These are phyloP conservation scores for Colletotrichum phormii DNA, from an alignment of 2,329 filamentous ascomycete genomes.

Conservation along the genomic window DNA sequence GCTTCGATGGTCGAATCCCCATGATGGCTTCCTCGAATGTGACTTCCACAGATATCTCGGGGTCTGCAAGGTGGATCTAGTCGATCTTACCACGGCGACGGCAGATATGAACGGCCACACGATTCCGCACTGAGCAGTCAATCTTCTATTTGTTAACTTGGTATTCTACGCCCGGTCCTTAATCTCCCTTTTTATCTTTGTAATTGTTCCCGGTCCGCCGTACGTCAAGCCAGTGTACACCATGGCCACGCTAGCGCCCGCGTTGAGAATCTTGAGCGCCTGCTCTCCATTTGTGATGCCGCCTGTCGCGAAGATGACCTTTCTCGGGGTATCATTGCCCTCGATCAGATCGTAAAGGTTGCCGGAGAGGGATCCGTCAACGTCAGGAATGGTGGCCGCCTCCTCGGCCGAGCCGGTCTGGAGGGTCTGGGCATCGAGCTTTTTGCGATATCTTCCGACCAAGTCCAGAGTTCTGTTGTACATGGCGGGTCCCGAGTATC, in stretches of 20 bases:
- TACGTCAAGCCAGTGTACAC: slow-evolving; percentile 84
- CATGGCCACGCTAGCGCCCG: slow-evolving; percentile 91
- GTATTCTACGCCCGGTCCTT: slow-evolving; percentile 51
- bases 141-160: slow-evolving; percentile 19
- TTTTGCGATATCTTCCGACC: slow-evolving; percentile 81
- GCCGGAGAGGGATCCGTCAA: slow-evolving; percentile 47
- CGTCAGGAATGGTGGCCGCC: slow-evolving; percentile 43
- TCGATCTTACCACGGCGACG: background rate
- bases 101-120: background rate
- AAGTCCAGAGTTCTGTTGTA: slow-evolving; percentile 83
- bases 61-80: background rate
- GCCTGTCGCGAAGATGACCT: slow-evolving; percentile 93
- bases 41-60: background rate
- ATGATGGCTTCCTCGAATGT: background rate
- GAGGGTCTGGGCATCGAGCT: slow-evolving; percentile 67
- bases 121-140: background rate
- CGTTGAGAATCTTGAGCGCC: slow-evolving; percentile 83
- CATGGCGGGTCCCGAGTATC: slow-evolving; percentile 91
- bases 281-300: slow-evolving; percentile 91
- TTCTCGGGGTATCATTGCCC: slow-evolving; percentile 56
- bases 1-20: background rate
- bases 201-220: slow-evolving; percentile 72
- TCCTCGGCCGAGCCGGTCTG: slow-evolving; percentile 47
- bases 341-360: slow-evolving; percentile 37
- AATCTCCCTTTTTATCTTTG: slow-evolving; percentile 74